Conservation (phyloP, 2,329 filamentous ascomycete species). For the Bipolaris bicolor region DNA sequence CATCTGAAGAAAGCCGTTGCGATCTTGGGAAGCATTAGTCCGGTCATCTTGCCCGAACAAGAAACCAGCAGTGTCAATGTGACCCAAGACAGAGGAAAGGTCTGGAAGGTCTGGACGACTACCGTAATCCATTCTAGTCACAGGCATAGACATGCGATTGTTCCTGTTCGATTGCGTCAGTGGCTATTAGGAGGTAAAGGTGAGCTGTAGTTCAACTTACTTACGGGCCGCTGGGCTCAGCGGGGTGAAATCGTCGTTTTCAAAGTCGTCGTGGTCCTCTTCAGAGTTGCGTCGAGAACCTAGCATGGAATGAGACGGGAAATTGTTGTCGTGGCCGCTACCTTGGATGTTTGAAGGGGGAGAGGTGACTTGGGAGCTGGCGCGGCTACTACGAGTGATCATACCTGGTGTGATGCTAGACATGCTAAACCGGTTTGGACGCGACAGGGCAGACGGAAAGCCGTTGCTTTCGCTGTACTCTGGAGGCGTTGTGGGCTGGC, state of each 20-base stretch:
- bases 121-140: conserved; percentile 72
- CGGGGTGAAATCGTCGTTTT: conserved; percentile 68
- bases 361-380: conserved; percentile 80
- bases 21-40: conserved; percentile 65
- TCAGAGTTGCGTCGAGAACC: conserved; percentile 86
- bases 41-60: conserved; percentile 76
- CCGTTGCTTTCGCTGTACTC: conserved; percentile 83
- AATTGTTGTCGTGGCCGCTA: conserved; percentile 57
- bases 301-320: conserved; percentile 85
- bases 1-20: conserved; percentile 73
- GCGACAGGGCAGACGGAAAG: conserved; percentile 80
- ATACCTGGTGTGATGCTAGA: conserved; percentile 74
- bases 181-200: conserved; percentile 10
- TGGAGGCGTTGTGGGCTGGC: conserved; percentile 93
- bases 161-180: conserved; percentile 58
- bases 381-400: conserved; percentile 70
- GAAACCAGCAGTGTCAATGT: conserved; percentile 84
- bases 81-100: conserved; percentile 66
- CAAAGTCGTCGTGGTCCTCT: conserved; percentile 83
- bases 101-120: conserved; percentile 60
- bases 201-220: conserved; percentile 37
- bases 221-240: conserved; percentile 43
- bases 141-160: conserved; percentile 94
- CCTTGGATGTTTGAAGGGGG: conserved; percentile 62
- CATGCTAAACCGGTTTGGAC: conserved; percentile 86